These are phyloP conservation scores for Madurella fahalii DNA, from an alignment of 2,329 filamentous ascomycete species.

Conservation along the genomic window DNA sequence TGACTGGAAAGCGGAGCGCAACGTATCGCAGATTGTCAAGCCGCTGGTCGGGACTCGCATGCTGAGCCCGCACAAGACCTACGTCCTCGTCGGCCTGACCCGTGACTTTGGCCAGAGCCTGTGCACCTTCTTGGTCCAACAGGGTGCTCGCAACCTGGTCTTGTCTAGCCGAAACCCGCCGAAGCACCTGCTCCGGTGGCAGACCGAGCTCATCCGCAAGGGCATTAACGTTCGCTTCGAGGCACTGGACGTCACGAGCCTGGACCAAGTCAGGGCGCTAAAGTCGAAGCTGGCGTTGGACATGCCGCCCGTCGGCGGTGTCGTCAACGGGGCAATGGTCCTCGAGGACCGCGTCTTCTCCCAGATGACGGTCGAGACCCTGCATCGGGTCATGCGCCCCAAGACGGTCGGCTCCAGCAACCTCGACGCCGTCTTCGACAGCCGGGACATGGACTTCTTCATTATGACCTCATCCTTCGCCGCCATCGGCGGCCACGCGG, in stretches of 20 bases:
- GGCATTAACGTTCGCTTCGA: conserved; percentile 27
- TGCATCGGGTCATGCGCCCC: conserved; percentile 37
- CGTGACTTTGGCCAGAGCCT: conserved; percentile 44
- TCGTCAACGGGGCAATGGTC: conserved; percentile 45
- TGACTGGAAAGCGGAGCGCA: conserved; percentile 38
- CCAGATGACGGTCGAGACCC: conserved; percentile 37
- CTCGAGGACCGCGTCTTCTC: conserved; percentile 41
- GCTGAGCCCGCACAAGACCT: conserved; percentile 34
- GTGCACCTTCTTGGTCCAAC: conserved; percentile 35
- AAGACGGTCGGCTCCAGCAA: conserved; percentile 40
- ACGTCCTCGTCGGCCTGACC: conserved; percentile 39
- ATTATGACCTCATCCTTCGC: conserved; percentile 46
- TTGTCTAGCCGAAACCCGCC: conserved; percentile 39
- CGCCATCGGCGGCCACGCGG: conserved; percentile 40
- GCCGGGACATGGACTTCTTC: conserved; percentile 39
- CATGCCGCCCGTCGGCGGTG: conserved; percentile 35
- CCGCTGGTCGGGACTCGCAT: conserved; percentile 25
- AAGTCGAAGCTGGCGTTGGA: conserved; percentile 19
- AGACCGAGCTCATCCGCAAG: conserved; percentile 26
- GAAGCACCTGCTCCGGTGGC: conserved; percentile 30
- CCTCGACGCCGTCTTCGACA: conserved; percentile 35
- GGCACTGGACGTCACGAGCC: conserved; percentile 29
- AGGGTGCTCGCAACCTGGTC: conserved; percentile 38
- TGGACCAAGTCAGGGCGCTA: conserved; percentile 29
- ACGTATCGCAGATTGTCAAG: conserved; percentile 24